These are phyloP conservation scores for Blepharisma stoltei DNA, from an alignment of 73 alveolate species.

Conservation along the genomic window DNA sequence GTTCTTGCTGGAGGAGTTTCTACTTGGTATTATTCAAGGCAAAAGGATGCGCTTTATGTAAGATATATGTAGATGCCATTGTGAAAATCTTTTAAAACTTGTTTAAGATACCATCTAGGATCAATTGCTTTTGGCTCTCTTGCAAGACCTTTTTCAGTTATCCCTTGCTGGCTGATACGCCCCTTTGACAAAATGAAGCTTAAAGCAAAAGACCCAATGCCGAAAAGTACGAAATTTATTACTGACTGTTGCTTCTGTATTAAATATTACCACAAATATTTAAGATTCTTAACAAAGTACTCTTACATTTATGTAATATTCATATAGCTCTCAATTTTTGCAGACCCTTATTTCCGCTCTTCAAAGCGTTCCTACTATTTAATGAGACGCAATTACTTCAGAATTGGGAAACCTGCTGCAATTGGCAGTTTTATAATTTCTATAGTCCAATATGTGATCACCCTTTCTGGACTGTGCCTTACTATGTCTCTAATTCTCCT, in stretches of 20 bases:
- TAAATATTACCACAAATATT: not conserved
- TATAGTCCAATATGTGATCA: constrained; percentile 10
- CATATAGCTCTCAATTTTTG: not conserved
- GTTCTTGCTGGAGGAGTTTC: constrained; percentile 21
- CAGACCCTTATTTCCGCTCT: not conserved
- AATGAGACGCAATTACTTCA: constrained; percentile 5
- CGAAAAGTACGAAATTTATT: not conserved
- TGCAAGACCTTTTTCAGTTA: not conserved
- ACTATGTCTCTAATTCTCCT: not conserved
- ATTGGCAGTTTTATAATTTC: constrained; percentile 14
- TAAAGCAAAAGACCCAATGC: not conserved
- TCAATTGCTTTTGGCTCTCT: constrained; percentile 14
- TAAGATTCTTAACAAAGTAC: not conserved
- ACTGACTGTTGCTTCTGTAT: not conserved
- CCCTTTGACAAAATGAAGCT: not conserved
- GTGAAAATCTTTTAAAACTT: not conserved
- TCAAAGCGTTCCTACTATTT: not conserved
- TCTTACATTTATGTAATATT: not conserved
- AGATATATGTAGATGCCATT: not conserved
- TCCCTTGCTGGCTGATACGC: not conserved
- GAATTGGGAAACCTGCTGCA: constrained; percentile 6
- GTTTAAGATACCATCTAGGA: constrained; percentile 7
- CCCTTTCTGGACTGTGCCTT: not conserved
- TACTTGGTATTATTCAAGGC: constrained; percentile 23
- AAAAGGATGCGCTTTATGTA: constrained; percentile 9